phyloP scores from a whole-genome alignment of 148 eudicot genomes.

The Chenopodium formosanum region DNA sequence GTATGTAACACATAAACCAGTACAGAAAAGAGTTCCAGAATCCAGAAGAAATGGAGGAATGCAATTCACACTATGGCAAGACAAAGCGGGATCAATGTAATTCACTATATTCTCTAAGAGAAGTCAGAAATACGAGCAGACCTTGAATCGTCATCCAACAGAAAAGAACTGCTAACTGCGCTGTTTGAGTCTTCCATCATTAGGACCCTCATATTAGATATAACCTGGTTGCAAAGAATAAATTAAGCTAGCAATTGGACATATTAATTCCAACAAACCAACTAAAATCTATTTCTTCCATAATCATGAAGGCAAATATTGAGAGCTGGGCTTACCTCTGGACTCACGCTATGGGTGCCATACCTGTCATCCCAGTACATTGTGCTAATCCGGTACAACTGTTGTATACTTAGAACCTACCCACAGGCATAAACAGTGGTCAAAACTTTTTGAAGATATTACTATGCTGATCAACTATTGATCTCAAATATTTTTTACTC shows the following conservation, averaged over 20 bases:
- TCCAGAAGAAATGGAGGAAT: not conserved
- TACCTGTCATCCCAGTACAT: conserved; percentile 99
- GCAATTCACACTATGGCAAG: not conserved
- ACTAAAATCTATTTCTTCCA: not conserved
- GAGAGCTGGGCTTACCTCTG: conserved; percentile 56
- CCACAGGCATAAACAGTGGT: conserved; percentile 20
- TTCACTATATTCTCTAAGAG: not conserved
- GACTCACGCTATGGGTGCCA: conserved; percentile 89
- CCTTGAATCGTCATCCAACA: conserved; percentile 97
- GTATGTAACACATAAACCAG: not conserved
- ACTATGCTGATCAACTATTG: not conserved
- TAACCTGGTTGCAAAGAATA: conserved; percentile 49
- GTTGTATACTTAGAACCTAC: conserved; percentile 95
- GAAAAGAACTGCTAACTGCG: conserved; percentile 84
- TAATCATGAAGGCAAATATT: not conserved
- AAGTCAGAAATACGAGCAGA: conserved; percentile 27
- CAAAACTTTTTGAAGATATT: conserved; percentile 11
- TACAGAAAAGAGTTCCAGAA: not conserved
- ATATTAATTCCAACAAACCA: conserved; percentile 8
- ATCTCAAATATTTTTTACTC: conserved; percentile 33
- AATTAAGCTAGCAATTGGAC: not conserved
- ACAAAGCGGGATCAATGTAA: not conserved
- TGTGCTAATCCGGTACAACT: conserved; percentile 88
- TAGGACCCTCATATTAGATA: conserved; percentile 84
- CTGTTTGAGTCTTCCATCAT: conserved; percentile 91